Conservation (phyloP, 169 alveolate genomes). For the Miamiensis avidus region DNA sequence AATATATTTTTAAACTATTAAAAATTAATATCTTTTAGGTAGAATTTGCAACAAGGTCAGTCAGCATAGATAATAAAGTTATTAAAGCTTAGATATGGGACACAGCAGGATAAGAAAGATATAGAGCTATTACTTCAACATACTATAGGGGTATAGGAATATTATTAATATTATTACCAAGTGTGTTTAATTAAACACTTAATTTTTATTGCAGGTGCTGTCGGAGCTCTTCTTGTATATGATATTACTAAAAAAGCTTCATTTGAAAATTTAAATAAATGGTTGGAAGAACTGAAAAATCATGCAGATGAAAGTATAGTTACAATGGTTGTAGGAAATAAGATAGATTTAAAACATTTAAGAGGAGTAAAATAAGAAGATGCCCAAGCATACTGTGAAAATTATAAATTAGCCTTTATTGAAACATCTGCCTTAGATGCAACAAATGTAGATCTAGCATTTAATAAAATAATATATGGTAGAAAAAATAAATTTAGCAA, state of each 20-base stretch:
- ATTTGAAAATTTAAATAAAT: constrained; percentile 94
- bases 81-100: constrained; percentile 99
- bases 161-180: constrained; percentile 45
- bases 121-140: constrained; percentile 98
- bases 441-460: constrained; percentile 95
- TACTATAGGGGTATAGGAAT: constrained; percentile 61
- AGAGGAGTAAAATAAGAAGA: constrained; percentile 91
- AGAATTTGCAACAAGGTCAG: constrained; percentile 95
- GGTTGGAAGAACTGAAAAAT: constrained; percentile 96
- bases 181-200: constrained; percentile 86
- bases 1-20: no score
- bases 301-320: constrained; percentile 95
- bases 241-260: constrained; percentile 96
- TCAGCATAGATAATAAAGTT: constrained; percentile 89
- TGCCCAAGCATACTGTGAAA: constrained; percentile 89
- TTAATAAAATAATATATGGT: constrained; percentile 64
- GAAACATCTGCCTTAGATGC: constrained; percentile 97
- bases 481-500: no score
- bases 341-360: constrained; percentile 88
- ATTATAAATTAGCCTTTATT: constrained; percentile 89
- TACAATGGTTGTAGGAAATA: constrained; percentile 97
- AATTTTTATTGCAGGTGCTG: constrained; percentile 88
- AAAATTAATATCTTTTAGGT: constrained; percentile 31
- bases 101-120: constrained; percentile 97
- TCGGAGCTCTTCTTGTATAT: constrained; percentile 98